Evolutionary conservation across 2,329 filamentous ascomycete species (phyloP).

Genomic region (Colletotrichum karsti): DNA sequence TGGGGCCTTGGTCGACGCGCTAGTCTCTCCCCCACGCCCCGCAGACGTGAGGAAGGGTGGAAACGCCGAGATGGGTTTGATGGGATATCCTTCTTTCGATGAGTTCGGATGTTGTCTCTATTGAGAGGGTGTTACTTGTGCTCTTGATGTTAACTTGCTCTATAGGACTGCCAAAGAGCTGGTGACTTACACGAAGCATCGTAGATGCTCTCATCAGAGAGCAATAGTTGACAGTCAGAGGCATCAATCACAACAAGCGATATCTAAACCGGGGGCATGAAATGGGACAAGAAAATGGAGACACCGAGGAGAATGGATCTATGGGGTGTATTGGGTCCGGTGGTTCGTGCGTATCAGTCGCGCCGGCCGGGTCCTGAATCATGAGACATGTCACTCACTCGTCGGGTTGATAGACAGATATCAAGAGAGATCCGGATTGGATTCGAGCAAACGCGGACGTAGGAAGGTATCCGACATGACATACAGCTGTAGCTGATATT

Average conservation of each 20-base stretch:
- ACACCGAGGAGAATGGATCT: neutral
- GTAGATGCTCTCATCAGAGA: neutral
- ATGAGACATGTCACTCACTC: neutral
- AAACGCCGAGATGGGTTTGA: conserved; percentile 17
- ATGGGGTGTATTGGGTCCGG: neutral
- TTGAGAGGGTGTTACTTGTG: neutral
- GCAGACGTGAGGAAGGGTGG: conserved; percentile 3
- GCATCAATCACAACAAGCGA: neutral
- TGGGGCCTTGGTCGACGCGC: neutral
- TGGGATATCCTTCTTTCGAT: neutral
- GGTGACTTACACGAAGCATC: neutral
- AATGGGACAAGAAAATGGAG: neutral
- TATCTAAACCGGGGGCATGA: neutral
- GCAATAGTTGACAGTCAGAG: neutral
- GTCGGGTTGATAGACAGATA: neutral
- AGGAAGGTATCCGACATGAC: too few species aligned
- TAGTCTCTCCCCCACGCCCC: conserved; percentile 23
- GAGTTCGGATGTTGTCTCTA: too few species aligned
- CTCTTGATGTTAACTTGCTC: neutral
- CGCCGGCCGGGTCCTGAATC: conserved; percentile 12
- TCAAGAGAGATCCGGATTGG: neutral
- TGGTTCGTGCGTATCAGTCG: conserved; percentile 22
- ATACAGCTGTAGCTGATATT: neutral
- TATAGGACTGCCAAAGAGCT: neutral
- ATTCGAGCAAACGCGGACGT: too few species aligned